Evolutionary conservation across 2,329 filamentous ascomycete species (phyloP).

Genomic region (Talaromyces piceae): DNA sequence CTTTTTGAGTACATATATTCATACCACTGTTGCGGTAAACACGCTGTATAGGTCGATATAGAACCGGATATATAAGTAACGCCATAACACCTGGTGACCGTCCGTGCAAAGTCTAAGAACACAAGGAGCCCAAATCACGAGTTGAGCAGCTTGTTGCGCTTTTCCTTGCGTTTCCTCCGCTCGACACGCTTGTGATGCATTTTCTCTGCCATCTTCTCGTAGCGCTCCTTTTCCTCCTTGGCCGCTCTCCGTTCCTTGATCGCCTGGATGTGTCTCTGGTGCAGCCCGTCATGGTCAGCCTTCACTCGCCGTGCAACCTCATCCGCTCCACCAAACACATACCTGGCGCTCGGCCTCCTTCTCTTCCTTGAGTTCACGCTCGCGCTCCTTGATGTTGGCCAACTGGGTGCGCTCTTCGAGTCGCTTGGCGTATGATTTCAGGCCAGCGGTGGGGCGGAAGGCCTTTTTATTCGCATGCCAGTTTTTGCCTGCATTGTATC

Average conservation of each 20-base stretch:
- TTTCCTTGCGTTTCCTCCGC: constrained; percentile 87
- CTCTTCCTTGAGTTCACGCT: constrained; percentile 93
- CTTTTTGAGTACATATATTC: too few species aligned
- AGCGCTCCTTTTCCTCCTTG: constrained; percentile 89
- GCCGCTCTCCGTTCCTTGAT: constrained; percentile 79
- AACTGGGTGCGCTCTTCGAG: constrained; percentile 61
- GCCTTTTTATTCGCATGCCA: constrained; percentile 80
- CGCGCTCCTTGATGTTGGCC: constrained; percentile 78
- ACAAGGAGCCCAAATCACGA: constrained; percentile 23
- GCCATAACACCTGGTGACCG: neutral
- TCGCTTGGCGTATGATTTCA: constrained; percentile 72
- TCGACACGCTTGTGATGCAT: constrained; percentile 97
- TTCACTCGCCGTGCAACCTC: neutral
- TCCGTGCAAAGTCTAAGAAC: neutral
- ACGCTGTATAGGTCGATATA: too few species aligned
- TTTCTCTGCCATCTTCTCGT: constrained; percentile 90
- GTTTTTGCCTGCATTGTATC: constrained; percentile 67
- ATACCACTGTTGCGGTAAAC: too few species aligned
- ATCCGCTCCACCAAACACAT: constrained; percentile 38
- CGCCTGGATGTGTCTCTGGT: constrained; percentile 63
- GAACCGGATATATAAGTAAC: neutral
- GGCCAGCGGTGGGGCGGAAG: constrained; percentile 73
- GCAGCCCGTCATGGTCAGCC: neutral
- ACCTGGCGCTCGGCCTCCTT: constrained; percentile 86
- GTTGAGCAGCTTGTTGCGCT: constrained; percentile 59